Conservation (phyloP, 1,284 basidiomycete species). For the Dichomitus squalens region DNA sequence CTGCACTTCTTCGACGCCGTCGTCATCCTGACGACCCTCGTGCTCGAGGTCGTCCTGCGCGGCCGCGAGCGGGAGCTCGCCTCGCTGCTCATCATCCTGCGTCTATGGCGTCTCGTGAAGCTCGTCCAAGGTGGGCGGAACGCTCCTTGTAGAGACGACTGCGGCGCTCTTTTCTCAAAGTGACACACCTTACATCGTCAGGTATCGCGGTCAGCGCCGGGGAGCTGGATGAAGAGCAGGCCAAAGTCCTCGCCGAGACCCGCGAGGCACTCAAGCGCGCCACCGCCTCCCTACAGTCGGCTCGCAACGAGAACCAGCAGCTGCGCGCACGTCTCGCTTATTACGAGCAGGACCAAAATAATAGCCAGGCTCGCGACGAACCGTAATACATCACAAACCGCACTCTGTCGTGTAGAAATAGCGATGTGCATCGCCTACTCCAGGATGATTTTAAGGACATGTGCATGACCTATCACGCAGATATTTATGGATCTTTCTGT, state of each 20-base stretch:
- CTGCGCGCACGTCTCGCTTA: conserved; percentile 38
- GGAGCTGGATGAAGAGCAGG: conserved; percentile 61
- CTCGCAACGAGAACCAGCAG: conserved; percentile 41
- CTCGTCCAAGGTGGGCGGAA: conserved; percentile 65
- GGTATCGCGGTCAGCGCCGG: conserved; percentile 75
- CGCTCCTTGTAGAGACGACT: background rate
- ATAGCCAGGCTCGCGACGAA: conserved; percentile 4
- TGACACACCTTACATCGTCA: conserved; percentile 29
- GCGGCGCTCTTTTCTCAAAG: background rate
- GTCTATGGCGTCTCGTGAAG: conserved; percentile 79
- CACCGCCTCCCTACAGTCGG: conserved; percentile 31
- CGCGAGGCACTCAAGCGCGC: conserved; percentile 48
- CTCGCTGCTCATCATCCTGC: conserved; percentile 67
- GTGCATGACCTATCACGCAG: background rate
- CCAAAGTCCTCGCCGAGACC: conserved; percentile 49
- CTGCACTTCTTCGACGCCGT: conserved; percentile 75
- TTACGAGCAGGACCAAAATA: conserved; percentile 9
- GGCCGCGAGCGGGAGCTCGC: conserved; percentile 72
- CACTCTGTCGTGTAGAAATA: background rate
- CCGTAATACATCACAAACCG: background rate
- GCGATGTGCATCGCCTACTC: too few species aligned
- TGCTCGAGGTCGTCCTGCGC: conserved; percentile 67
- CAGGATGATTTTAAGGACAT: too few species aligned
- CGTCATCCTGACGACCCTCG: conserved; percentile 71
- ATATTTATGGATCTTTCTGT: background rate